Conservation (phyloP, 495 filamentous ascomycete species). For the Platismatia glauca region DNA sequence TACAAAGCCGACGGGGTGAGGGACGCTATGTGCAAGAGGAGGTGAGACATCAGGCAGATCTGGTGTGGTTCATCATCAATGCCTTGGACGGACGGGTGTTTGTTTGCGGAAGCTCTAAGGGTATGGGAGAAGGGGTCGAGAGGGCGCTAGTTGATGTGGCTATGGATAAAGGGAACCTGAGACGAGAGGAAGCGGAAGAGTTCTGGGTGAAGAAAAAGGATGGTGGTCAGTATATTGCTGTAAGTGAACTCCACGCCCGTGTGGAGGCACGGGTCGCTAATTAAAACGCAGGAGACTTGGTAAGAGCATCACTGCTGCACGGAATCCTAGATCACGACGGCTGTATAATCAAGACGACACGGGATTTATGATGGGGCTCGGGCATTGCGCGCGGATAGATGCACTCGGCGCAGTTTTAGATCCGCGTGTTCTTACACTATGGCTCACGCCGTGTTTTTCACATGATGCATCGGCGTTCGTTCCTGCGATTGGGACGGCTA, state of each 20-base stretch:
- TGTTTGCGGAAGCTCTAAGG: conserved; percentile 86
- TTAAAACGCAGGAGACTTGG: conserved; percentile 27
- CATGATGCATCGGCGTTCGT: background rate
- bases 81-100: conserved; percentile 87
- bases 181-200: conserved; percentile 57
- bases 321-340: background rate
- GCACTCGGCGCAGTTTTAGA: background rate
- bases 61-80: conserved; percentile 96
- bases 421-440: background rate
- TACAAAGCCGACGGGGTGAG: conserved; percentile 71
- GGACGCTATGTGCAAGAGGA: conserved; percentile 84
- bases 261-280: background rate
- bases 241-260: conserved; percentile 36
- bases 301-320: conserved; percentile 10
- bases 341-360: conserved; percentile 1
- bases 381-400: background rate
- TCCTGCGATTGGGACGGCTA: background rate
- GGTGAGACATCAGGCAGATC: conserved; percentile 74
- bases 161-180: conserved; percentile 69
- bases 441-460: background rate
- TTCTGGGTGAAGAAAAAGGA: conserved; percentile 82
- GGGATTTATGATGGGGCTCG: background rate
- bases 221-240: conserved; percentile 78
- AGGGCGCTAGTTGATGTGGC: conserved; percentile 69
- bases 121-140: conserved; percentile 97